Base-by-base conservation (phyloP, 306 rosid species). In the Prunus armeniaca region DNA sequence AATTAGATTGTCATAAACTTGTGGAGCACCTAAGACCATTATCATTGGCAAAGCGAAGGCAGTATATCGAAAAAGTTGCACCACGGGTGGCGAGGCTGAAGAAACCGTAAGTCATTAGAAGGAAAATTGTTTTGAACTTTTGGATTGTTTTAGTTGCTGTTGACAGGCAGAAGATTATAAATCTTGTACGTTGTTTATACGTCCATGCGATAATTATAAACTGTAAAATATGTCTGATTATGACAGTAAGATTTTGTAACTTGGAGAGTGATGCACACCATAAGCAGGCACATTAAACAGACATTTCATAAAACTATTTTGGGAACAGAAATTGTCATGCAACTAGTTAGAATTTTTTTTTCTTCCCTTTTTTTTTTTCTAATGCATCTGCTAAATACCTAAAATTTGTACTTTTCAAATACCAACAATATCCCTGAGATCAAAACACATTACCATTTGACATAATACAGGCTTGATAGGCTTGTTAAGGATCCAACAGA, bases 1-100 rank as follows among this genome's bases (percentile, higher is more conserved):
- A 82, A 70, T 83, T 94, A 82, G 93, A 94, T 85, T 92, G 93
- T 84, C 98, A 94, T 84, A 87, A 84, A 80, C 95, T 94, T 72
- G 97, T 92, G 76, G 81, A 80, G 80, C 81, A 85, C 79, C 81
- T 90, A 87, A 81, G 71, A 83, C 97, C 95, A 70, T 82, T 94
- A 82, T 85, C 98, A 62, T 74, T 83, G 79, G 87, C 82, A 72
- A 86, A 58, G 74, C 87, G 98, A 32, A 82, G 81, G n/a, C 90
- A 83, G 63, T 90, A 89, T 61, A 80, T 94, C 72, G 88, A 86
- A 85, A 94, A 89, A 83, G 87, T 80, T 69, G 97, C 98, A 43
- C 98, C 98, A 71, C 83, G 77, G 46, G 81, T 94, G 78, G 93
- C 89, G 47, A 85, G 71, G 64, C 79, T 85, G 51, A 87, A 83